Conservation (phyloP, 176 grass and related monocot species). For the Puccinellia tenuiflora region DNA sequence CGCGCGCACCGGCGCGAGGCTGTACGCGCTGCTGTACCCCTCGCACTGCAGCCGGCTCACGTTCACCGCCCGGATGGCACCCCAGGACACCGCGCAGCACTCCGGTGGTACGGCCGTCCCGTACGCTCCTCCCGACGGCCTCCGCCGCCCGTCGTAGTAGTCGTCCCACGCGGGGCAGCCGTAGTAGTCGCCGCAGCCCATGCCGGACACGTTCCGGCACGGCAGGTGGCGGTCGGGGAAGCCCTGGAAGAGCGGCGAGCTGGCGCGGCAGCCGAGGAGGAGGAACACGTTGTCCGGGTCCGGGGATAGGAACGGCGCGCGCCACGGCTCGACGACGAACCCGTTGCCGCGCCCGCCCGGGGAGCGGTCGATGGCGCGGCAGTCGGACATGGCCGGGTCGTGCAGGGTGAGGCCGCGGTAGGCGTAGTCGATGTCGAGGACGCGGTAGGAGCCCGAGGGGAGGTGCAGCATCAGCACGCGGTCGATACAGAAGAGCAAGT, state of each 20-base stretch:
- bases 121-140: slow-evolving; percentile 19
- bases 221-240: slow-evolving; percentile 80
- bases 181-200: slow-evolving; percentile 76
- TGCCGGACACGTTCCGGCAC: slow-evolving; percentile 81
- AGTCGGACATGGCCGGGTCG: slow-evolving; percentile 92
- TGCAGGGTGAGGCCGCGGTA: slow-evolving; percentile 76
- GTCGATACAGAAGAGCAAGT: slow-evolving; percentile 89
- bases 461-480: slow-evolving; percentile 85
- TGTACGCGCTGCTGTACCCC: slow-evolving; percentile 98
- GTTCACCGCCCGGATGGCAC: slow-evolving; percentile 66
- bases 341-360: slow-evolving; percentile 57
- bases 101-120: slow-evolving; percentile 51
- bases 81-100: slow-evolving; percentile 74
- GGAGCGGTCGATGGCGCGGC: slow-evolving; percentile 72
- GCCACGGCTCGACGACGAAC: slow-evolving; percentile 78
- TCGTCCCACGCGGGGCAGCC: slow-evolving; percentile 78
- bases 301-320: slow-evolving; percentile 56
- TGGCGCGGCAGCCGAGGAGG: slow-evolving; percentile 75
- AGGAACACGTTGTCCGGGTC: slow-evolving; percentile 93
- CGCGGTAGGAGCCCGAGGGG: slow-evolving; percentile 86
- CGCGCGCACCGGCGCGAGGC: slow-evolving; percentile 58
- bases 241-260: slow-evolving; percentile 83
- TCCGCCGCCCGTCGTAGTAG: slow-evolving; percentile 13
- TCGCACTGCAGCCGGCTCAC: slow-evolving; percentile 73
- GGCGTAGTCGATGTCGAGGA: slow-evolving; percentile 91